A percentile compares a stretch with the other conserved stretches of the same genome.
These are phyloP conservation scores for Cyclotella choctawhatcheeana DNA, from an alignment of 108 stramenopile genomes.

Conservation along the genomic window DNA sequence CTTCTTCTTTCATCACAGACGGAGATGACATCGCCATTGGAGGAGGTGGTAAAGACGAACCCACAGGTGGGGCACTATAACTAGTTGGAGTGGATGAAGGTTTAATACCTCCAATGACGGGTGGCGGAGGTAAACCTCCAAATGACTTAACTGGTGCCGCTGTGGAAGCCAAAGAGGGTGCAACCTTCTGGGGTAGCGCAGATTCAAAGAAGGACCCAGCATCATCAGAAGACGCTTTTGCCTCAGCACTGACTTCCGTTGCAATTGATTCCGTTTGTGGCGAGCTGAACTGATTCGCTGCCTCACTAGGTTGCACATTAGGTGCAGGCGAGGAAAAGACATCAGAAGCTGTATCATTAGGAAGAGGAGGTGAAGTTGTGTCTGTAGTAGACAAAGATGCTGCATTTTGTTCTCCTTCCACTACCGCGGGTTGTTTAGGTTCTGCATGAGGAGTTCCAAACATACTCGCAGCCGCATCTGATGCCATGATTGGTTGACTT, in stretches of 20 bases:
- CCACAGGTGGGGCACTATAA: not conserved
- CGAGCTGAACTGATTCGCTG: slow-evolving; percentile 41
- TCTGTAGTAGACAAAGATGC: too few relatives aligned
- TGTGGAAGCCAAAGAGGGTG: not conserved
- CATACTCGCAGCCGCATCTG: slow-evolving; percentile 12
- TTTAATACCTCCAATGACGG: slow-evolving; percentile 12
- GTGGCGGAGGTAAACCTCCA: slow-evolving; percentile 37
- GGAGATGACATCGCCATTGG: slow-evolving; percentile 7
- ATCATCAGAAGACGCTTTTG: not conserved
- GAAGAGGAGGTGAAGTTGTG: too few relatives aligned
- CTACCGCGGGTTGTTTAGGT: not conserved
- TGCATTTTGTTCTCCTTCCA: not conserved
- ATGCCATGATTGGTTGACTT: slow-evolving; percentile 4
- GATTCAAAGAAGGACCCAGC: slow-evolving; percentile 16
- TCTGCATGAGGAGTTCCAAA: slow-evolving; percentile 10
- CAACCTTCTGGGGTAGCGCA: too few relatives aligned
- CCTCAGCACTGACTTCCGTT: not conserved
- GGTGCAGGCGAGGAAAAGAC: slow-evolving; percentile 36
- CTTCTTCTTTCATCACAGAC: slow-evolving; percentile 14
- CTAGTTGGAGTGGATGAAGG: not conserved
- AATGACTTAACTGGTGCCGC: slow-evolving; percentile 21
- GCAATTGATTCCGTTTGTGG: not conserved
- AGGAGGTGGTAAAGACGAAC: slow-evolving; percentile 36
- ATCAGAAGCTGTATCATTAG: too few relatives aligned
- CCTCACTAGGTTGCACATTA: not conserved